phyloP scores from a whole-genome alignment of 208 protist genomes.

The Herpetomonas muscarum region DNA sequence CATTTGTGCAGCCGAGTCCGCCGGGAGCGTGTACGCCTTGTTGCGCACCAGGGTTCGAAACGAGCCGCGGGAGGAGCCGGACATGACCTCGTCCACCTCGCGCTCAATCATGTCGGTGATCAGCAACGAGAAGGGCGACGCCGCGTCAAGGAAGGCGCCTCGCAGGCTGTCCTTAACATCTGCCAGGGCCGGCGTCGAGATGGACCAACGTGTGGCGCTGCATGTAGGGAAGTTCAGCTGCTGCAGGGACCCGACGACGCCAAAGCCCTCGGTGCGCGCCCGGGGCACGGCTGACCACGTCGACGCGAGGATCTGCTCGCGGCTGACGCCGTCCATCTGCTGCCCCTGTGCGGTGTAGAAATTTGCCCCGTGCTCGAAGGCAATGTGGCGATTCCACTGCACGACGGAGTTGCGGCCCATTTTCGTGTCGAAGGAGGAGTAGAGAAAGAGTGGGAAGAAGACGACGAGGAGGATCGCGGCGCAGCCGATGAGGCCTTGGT shows the following conservation, averaged over 20 bases:
- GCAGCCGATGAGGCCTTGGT: constrained; percentile 57
- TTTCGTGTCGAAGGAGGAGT: constrained; percentile 72
- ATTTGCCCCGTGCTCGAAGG: not conserved
- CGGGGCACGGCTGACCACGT: not conserved
- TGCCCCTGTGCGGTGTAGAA: too few relatives aligned
- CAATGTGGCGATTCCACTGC: constrained; percentile 8
- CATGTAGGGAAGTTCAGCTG: constrained; percentile 11
- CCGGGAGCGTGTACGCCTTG: too few relatives aligned
- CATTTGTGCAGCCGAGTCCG: too few relatives aligned
- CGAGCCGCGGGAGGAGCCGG: too few relatives aligned
- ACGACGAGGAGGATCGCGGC: constrained; percentile 35
- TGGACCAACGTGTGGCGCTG: constrained; percentile 14
- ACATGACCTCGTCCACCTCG: too few relatives aligned
- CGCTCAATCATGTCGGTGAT: too few relatives aligned
- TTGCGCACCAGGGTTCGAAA: too few relatives aligned
- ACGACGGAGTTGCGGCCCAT: constrained; percentile 31
- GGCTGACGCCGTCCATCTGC: too few relatives aligned
- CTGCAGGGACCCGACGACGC: constrained; percentile 8
- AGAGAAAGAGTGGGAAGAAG: constrained; percentile 74
- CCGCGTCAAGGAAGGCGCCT: constrained; percentile 13
- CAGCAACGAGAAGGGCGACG: too few relatives aligned
- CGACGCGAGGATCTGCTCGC: too few relatives aligned
- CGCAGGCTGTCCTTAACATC: constrained; percentile 5
- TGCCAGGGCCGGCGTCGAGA: constrained; percentile 4
- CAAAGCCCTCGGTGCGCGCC: constrained; percentile 2